These are phyloP conservation scores for Ormosia emarginata DNA, from an alignment of 306 rosid species.

Conservation along the genomic window DNA sequence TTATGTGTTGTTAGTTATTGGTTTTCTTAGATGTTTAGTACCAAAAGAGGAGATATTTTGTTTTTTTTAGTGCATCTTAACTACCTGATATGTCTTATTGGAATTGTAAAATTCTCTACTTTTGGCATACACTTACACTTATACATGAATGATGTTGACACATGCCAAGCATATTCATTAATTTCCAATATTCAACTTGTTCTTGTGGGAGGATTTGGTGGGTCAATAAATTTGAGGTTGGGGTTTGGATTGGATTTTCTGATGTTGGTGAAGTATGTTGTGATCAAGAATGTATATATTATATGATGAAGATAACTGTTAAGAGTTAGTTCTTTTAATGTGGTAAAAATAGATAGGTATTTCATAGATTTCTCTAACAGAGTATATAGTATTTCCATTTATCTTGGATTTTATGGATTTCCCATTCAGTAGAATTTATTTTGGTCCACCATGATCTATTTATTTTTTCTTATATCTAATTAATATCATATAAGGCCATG, in stretches of 20 bases:
- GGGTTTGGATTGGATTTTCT: neutral
- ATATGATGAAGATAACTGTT: neutral
- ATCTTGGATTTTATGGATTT: neutral
- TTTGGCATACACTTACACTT: neutral
- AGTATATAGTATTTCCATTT: neutral
- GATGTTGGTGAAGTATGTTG: neutral
- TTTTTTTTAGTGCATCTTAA: neutral
- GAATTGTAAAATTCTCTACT: neutral
- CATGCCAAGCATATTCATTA: neutral
- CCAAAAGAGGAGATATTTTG: neutral
- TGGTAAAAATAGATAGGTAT: neutral
- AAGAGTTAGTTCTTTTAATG: neutral
- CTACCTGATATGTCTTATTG: neutral
- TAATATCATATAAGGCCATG: slow-evolving; percentile 24
- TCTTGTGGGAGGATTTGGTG: neutral
- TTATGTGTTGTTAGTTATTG: neutral
- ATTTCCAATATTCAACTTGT: neutral
- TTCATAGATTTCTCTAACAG: neutral
- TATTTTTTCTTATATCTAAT: neutral
- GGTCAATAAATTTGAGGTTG: neutral
- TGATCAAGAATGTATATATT: neutral
- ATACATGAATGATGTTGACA: neutral
- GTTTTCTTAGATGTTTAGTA: neutral
- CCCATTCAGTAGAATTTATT: neutral
- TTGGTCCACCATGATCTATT: neutral